A percentile compares a stretch with the other conserved stretches of the same genome.
Conservation (phyloP, 352 stramenopile species). For the Pythium aristosporum region DNA sequence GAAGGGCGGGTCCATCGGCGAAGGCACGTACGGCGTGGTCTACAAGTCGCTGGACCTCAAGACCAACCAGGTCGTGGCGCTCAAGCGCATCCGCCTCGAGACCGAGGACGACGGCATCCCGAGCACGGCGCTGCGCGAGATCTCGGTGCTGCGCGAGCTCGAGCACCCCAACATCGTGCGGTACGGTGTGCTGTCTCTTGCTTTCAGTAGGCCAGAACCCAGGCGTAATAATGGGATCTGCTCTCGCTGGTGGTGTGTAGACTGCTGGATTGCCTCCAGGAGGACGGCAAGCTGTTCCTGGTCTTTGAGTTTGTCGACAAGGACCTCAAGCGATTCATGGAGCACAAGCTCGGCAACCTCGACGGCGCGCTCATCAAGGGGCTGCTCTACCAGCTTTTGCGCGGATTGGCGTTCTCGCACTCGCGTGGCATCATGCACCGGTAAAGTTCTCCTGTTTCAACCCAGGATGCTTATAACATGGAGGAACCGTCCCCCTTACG, state of each 20-base stretch:
- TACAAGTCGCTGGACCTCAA: slow-evolving; percentile 98
- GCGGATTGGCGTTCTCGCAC: slow-evolving; percentile 99
- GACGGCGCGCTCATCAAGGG: slow-evolving; percentile 83
- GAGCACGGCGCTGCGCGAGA: slow-evolving; percentile 98
- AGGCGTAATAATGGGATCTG: slow-evolving; percentile 94
- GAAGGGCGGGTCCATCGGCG: slow-evolving; percentile 91
- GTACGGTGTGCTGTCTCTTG: slow-evolving; percentile 90
- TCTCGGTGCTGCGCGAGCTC: slow-evolving; percentile 97
- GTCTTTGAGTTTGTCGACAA: slow-evolving; percentile 99
- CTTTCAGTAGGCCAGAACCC: not conserved
- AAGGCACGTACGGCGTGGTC: slow-evolving; percentile 99
- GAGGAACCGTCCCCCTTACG: not conserved
- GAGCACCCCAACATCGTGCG: slow-evolving; percentile 98
- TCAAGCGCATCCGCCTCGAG: slow-evolving; percentile 99
- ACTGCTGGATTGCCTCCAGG: slow-evolving; percentile 97
- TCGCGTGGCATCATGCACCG: slow-evolving; percentile 92
- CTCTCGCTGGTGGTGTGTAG: slow-evolving; percentile 21
- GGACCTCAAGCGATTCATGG: slow-evolving; percentile 95
- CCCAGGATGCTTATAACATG: not conserved
- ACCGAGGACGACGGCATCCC: slow-evolving; percentile 98
- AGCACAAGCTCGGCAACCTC: slow-evolving; percentile 80
- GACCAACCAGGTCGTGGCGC: slow-evolving; percentile 97
- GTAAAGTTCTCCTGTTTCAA: not conserved
- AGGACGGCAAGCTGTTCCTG: slow-evolving; percentile 98
- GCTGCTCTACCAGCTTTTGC: slow-evolving; percentile 95